phyloP scores from a whole-genome alignment of 345 rosid species.

The Gossypium herbaceum region DNA sequence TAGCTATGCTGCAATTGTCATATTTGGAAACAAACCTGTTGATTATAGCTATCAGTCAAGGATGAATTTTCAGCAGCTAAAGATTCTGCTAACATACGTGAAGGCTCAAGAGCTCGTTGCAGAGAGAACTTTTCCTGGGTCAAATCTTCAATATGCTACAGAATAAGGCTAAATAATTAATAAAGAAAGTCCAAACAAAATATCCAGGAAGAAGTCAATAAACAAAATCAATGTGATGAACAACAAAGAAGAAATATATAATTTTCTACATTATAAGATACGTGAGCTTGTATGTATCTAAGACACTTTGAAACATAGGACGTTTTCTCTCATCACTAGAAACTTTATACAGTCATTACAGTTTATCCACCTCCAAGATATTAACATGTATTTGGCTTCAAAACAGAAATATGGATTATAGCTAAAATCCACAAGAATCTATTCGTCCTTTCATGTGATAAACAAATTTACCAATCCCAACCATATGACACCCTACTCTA shows the following conservation, averaged over 20 bases:
- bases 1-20: neutral
- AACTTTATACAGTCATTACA: neutral
- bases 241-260: neutral
- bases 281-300: neutral
- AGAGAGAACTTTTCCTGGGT: slow-evolving; percentile 91
- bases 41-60: slow-evolving; percentile 83
- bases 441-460: neutral
- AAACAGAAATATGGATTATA: neutral
- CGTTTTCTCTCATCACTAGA: slow-evolving; percentile 2
- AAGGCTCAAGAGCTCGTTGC: slow-evolving; percentile 96
- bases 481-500: neutral
- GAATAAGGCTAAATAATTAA: neutral
- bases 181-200: slow-evolving; percentile 8
- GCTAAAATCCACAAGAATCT: neutral
- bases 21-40: slow-evolving; percentile 55
- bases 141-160: slow-evolving; percentile 97
- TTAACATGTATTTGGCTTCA: neutral
- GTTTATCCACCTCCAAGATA: neutral
- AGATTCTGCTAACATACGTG: slow-evolving; percentile 81
- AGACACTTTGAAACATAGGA: neutral
- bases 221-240: neutral
- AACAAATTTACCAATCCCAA: neutral
- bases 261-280: neutral
- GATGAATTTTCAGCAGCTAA: slow-evolving; percentile 95
- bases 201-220: neutral